Evolutionary conservation across 768 basidiomycete genomes (phyloP).

Genomic region (Pleurotus citrinopileatus): DNA sequence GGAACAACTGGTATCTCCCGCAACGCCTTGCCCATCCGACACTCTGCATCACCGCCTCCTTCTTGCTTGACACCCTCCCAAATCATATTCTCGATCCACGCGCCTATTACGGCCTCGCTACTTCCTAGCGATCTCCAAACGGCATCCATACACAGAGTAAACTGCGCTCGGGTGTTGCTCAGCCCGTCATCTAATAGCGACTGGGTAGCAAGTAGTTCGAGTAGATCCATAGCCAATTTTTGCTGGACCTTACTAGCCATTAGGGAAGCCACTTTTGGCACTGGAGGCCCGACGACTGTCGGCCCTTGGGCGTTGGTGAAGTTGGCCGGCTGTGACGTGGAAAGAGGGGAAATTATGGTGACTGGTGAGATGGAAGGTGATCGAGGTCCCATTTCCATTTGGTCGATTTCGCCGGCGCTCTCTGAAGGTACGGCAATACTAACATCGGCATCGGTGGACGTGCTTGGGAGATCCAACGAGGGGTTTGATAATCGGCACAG

Average conservation of each 20-base stretch:
- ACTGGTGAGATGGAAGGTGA: constrained; percentile 4
- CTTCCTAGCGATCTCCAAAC: not conserved
- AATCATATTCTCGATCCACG: constrained; percentile 47
- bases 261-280: not conserved
- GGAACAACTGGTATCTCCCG: constrained; percentile 23
- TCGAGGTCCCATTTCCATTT: not conserved
- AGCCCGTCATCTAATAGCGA: constrained; percentile 55
- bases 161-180: constrained; percentile 49
- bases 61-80: not conserved
- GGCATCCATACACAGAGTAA: constrained; percentile 21
- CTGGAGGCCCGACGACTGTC: not conserved
- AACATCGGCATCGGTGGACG: not conserved
- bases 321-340: not conserved
- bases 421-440: not conserved
- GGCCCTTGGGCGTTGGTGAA: not conserved
- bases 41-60: constrained; percentile 12
- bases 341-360: not conserved
- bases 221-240: constrained; percentile 1
- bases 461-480: not conserved
- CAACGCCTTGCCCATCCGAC: not conserved
- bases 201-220: not conserved
- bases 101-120: constrained; percentile 3
- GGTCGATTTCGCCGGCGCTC: not conserved
- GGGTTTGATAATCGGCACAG: not conserved
- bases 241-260: not conserved